Conservation (phyloP, 768 basidiomycete genomes). For the Russula sp. region DNA sequence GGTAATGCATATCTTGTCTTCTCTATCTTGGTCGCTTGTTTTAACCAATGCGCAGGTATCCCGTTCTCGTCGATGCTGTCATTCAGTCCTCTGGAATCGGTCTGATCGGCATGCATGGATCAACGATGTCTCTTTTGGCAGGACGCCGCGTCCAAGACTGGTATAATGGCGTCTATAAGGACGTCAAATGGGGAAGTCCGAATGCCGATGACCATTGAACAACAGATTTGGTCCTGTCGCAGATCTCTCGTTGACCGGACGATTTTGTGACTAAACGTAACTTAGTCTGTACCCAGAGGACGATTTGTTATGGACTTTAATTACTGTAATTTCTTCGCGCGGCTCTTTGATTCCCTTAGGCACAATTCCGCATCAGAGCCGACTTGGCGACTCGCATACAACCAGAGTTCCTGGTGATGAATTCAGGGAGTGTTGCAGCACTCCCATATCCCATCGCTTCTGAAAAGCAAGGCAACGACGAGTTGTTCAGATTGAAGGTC, state of each 20-base stretch:
- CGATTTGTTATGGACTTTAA: background rate
- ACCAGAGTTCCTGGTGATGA: background rate
- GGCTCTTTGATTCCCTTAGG: background rate
- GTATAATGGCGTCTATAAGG: constrained; percentile 52
- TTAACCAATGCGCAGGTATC: constrained; percentile 50
- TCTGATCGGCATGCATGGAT: constrained; percentile 68
- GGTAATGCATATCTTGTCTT: constrained; percentile 32
- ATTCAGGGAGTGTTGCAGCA: background rate
- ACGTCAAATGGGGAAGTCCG: constrained; percentile 57
- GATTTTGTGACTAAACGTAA: background rate
- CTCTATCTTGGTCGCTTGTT: background rate
- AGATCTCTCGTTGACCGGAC: background rate
- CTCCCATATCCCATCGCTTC: background rate
- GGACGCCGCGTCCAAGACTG: constrained; percentile 66
- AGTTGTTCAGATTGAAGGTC: too few species aligned
- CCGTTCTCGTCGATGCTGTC: constrained; percentile 68
- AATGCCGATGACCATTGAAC: constrained; percentile 54
- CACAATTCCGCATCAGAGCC: background rate
- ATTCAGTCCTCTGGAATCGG: constrained; percentile 66
- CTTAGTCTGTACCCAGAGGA: background rate
- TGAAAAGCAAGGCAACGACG: background rate
- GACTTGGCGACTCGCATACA: background rate
- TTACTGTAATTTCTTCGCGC: too few species aligned
- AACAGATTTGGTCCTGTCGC: background rate
- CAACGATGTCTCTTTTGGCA: constrained; percentile 69